A percentile compares a stretch with the other conserved stretches of the same genome.
Conservation (phyloP, 352 stramenopile genomes). For the Globisporangium barbulae region DNA sequence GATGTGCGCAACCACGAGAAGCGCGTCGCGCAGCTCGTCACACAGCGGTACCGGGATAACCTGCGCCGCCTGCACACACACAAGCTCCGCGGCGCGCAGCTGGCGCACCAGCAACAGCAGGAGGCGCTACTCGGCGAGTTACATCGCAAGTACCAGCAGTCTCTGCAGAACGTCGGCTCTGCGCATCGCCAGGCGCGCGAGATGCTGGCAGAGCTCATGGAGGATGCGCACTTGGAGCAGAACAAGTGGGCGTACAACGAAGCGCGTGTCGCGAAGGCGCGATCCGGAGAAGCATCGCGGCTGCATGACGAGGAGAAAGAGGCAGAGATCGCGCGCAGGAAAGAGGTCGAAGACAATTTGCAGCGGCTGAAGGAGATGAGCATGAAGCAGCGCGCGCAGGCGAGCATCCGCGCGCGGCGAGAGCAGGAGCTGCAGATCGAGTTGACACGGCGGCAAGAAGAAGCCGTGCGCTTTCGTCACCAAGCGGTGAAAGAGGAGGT, state of each 20-base stretch:
- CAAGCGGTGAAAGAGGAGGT: conserved; percentile 35
- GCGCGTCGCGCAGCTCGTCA: conserved; percentile 61
- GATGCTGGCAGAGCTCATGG: conserved; percentile 52
- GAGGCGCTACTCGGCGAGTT: conserved; percentile 43
- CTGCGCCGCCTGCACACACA: conserved; percentile 40
- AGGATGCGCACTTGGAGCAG: conserved; percentile 47
- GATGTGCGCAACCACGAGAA: conserved; percentile 60
- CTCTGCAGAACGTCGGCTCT: conserved; percentile 54
- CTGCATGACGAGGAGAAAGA: conserved; percentile 24
- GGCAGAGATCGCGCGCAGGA: conserved; percentile 21
- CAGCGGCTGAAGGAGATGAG: conserved; percentile 37
- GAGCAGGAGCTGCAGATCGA: conserved; percentile 33
- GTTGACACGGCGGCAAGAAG: conserved; percentile 24
- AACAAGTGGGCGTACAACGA: conserved; percentile 55
- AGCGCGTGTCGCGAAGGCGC: conserved; percentile 24
- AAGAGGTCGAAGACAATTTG: conserved; percentile 45
- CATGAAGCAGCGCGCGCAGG: conserved; percentile 35
- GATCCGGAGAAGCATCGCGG: conserved; percentile 33
- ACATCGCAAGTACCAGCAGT: conserved; percentile 49
- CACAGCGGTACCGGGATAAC: conserved; percentile 67
- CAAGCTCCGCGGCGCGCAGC: conserved; percentile 29
- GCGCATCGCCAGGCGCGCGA: conserved; percentile 56
- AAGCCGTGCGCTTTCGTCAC: conserved; percentile 24
- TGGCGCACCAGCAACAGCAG: conserved; percentile 28
- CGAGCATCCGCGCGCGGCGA: conserved; percentile 32